These are phyloP conservation scores for Fusarium sp. DNA, from an alignment of 2,329 filamentous ascomycete genomes.

Conservation along the genomic window DNA sequence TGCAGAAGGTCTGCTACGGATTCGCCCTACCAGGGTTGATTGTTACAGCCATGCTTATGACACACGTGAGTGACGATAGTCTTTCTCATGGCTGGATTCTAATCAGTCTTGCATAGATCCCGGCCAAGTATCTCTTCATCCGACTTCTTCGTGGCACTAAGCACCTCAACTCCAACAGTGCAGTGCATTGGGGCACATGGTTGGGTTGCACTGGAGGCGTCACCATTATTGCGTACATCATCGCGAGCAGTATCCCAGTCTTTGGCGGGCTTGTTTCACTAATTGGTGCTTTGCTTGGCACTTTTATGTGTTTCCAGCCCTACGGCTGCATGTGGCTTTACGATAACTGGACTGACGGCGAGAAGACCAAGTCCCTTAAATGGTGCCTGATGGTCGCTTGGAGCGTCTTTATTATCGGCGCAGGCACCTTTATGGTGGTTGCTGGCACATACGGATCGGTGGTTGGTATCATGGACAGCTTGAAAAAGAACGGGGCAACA, in stretches of 20 bases:
- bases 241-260: neutral
- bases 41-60: slow-evolving; percentile 34
- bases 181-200: slow-evolving; percentile 42
- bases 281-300: slow-evolving; percentile 4
- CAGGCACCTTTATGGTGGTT: neutral
- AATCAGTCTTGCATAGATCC: slow-evolving; percentile 4
- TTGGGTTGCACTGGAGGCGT: slow-evolving; percentile 1
- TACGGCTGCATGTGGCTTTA: slow-evolving; percentile 7
- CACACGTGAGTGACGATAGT: slow-evolving; percentile 34
- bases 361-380: neutral
- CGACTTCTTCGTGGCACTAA: slow-evolving; percentile 38
- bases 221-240: slow-evolving; percentile 2
- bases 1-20: slow-evolving; percentile 58
- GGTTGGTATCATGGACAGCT: neutral
- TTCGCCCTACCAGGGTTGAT: slow-evolving; percentile 43
- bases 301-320: slow-evolving; percentile 7
- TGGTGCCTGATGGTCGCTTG: neutral
- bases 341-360: neutral
- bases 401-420: neutral
- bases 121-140: slow-evolving; percentile 41
- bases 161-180: slow-evolving; percentile 38
- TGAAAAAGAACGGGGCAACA: neutral
- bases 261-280: slow-evolving; percentile 3
- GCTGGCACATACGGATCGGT: neutral
- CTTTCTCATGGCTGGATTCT: neutral